Evolutionary conservation across 768 basidiomycete genomes (phyloP), one percentile per base, ranked within the genome.

Genomic region (Xerocomellus dryophilus): DNA sequence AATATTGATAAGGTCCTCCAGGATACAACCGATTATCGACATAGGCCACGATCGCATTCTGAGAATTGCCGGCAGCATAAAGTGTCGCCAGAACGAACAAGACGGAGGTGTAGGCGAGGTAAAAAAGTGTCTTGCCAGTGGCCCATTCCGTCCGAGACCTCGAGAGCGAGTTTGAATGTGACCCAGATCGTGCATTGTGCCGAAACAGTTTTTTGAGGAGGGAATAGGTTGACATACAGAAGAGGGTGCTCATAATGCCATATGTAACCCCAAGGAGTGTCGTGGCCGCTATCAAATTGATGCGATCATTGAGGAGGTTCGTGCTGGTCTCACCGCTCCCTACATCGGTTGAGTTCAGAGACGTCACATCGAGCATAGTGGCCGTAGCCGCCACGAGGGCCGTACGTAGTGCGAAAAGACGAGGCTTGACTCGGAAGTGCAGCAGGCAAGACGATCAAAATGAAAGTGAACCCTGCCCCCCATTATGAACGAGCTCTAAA

Each of bases 1-100:
- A 62, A 38, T 65, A 73, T 18, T 54, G 40, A 27, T 47, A 66
- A 15, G 70, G 66, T 11, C 69, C 69, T 29, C 55, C 65, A 1
- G 58, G 58, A 32, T 62, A 71, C 21, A 57, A 31, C 46, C 70
- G 58, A 43, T 73, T 66, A 10, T 71, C 56, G 39, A 71, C 58
- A 46, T 63, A 71, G 52, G 59, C 61, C 7, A 73, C 45, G 43
- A 66, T 58, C 8, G 72, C 60, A 8, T 61, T 60, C 41, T 62
- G 65, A 35, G 68, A 66, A 48, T 66, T 71, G 23, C 63, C 60
- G 27, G 61, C 57, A n/a, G 61, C 60, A 40, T 63, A 71, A 31
- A 71, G 4, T 7, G 66, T 66, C 38, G 47, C 66, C 10, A 70
- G 45, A 23, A 65, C 40, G 35, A 73, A 73, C 32, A 71, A 21